phyloP scores from a whole-genome alignment of 805 yeast species.

The Sugiyamaella valdiviana region DNA sequence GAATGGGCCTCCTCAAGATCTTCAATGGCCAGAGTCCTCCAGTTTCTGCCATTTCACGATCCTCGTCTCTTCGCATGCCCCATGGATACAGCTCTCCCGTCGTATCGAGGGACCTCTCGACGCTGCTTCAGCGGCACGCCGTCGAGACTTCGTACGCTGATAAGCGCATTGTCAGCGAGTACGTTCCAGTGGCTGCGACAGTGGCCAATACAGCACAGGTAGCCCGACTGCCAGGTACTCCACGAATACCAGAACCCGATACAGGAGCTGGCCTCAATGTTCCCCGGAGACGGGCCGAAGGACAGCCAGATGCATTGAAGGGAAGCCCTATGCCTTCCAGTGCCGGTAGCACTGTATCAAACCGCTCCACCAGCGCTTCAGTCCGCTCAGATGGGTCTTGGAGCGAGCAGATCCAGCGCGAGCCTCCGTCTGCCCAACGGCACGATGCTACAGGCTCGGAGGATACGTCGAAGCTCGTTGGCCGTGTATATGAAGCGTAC shows the following conservation, averaged over 20 bases:
- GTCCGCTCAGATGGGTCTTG: neutral
- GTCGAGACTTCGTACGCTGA: neutral
- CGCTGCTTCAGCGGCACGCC: neutral
- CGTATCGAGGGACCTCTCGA: neutral
- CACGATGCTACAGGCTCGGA: neutral
- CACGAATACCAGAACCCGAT: neutral
- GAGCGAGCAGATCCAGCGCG: neutral
- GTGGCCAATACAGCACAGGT: neutral
- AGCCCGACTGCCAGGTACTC: constrained; percentile 3
- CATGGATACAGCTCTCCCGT: neutral
- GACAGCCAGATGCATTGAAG: neutral
- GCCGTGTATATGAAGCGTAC: constrained; percentile 27
- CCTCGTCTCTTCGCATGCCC: constrained; percentile 13
- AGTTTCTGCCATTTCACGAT: constrained; percentile 13
- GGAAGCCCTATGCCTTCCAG: neutral
- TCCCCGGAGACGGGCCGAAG: constrained; percentile 1
- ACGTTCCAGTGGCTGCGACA: constrained; percentile 9
- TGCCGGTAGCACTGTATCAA: constrained; percentile 1
- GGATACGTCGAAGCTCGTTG: neutral
- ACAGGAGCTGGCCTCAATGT: neutral
- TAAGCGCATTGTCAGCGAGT: constrained; percentile 12
- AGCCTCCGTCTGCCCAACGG: constrained; percentile 3
- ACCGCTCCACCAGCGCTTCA: constrained; percentile 1
- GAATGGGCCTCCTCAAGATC: constrained; percentile 1
- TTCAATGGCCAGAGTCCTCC: constrained; percentile 17